These are phyloP conservation scores for Saccharomyces hybrid DNA, from an alignment of 1,139 yeast genomes.

Conservation along the genomic window DNA sequence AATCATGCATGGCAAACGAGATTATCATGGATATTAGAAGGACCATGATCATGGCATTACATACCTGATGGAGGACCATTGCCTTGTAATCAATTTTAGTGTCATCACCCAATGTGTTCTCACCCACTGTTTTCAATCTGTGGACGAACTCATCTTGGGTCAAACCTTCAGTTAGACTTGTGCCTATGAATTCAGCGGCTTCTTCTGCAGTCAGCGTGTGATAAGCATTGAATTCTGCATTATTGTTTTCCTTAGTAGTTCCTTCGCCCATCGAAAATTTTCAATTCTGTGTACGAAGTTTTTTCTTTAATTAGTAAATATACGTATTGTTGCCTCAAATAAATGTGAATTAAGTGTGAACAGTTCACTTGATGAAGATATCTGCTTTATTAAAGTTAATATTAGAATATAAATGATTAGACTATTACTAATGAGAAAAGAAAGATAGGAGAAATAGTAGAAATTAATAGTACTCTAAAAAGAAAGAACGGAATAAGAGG, in stretches of 20 bases:
- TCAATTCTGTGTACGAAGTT: not conserved
- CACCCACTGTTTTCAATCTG: constrained; percentile 54
- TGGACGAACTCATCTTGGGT: constrained; percentile 59
- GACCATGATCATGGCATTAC: constrained; percentile 82
- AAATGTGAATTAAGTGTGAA: not conserved
- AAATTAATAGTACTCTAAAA: not conserved
- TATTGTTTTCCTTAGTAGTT: constrained; percentile 2
- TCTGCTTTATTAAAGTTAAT: no score
- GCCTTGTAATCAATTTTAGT: constrained; percentile 46
- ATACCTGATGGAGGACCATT: constrained; percentile 74
- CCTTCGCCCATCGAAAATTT: not conserved
- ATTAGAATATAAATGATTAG: not conserved
- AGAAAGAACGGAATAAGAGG: not conserved
- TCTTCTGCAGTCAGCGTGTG: constrained; percentile 49
- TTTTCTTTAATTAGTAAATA: not conserved
- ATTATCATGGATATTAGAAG: constrained; percentile 82
- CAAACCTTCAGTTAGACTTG: constrained; percentile 56
- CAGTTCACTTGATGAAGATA: not conserved
- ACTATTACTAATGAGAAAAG: not conserved
- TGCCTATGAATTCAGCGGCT: constrained; percentile 51
- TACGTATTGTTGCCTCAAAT: not conserved
- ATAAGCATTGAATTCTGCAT: constrained; percentile 13
- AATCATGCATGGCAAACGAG: constrained; percentile 83
- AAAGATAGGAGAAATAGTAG: not conserved
- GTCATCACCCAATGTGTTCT: constrained; percentile 29